Base-by-base conservation (phyloP, 805 yeast genomes). In the Clavispora asparagi region DNA sequence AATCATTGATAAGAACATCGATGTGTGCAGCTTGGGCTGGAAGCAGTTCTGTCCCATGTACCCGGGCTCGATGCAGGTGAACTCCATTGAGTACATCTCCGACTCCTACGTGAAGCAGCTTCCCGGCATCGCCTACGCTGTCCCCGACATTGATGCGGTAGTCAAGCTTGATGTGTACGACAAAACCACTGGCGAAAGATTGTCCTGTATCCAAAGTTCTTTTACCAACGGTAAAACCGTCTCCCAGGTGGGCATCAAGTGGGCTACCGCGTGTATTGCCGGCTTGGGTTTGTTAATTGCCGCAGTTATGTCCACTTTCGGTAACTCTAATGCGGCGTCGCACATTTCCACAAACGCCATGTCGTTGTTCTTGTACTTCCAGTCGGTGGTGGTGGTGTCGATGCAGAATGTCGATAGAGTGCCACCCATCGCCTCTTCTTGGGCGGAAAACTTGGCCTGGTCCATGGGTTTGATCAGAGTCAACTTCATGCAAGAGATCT, bases 381-480 rank as follows among this genome's bases (percentile, higher is more conserved):
- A 91, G 69, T 78, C 88, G 54, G 90, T 87, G 29, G 95, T 87
- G 30, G 81, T 90, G 43, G 82, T 90, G 39, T 74, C 85, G 27
- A 87, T 91, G 96, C 79, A 83, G 63, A 85, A 85, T 51, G 96
- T 89, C 41, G 88, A 84, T 58, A 73, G 85, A 47, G 83, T 87
- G 6, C 97, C 97, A 8, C 97, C 97, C 14, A 88, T 91, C 58
- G 97, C 96, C 8, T 77, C 86, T 11, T 82, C 96, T 9, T 91
- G 97, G 97, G 73, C 90, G 7, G 95, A 87, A 64, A 90, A 91
- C 60, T 73, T 91, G 59, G 90, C 89, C 27, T 91, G 97, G 97
- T 87, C 96, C 1, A 87, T 91, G 86, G 97, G 97, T 2, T 73
- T 91, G 49, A 87, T 91, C 55, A 73, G 84, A 61, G 78, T 86